Conservation (phyloP, 2,329 filamentous ascomycete species). For the Domatiomyces globalis region DNA sequence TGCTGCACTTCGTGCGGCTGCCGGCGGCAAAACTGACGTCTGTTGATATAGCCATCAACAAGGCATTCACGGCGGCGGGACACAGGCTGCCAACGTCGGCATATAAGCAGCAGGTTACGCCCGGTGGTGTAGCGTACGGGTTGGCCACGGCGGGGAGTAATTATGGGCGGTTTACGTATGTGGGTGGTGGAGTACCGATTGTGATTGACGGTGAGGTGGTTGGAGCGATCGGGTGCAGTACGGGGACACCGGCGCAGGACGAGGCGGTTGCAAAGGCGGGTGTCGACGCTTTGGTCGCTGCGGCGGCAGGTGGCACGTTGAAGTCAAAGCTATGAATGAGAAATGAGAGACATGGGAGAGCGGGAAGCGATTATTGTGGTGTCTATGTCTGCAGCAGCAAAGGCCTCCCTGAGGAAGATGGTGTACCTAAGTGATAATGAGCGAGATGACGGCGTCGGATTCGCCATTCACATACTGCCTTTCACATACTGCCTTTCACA, state of each 20-base stretch:
- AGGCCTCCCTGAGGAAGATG: too few species aligned
- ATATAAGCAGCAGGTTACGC: constrained; percentile 41
- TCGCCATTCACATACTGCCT: background rate
- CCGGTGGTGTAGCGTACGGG: constrained; percentile 39
- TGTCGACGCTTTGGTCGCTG: constrained; percentile 33
- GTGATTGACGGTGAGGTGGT: constrained; percentile 35
- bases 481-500: background rate
- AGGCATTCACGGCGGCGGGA: constrained; percentile 44
- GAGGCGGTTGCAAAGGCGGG: constrained; percentile 39
- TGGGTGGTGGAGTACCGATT: constrained; percentile 41
- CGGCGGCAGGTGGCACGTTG: constrained; percentile 22
- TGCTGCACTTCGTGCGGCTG: constrained; percentile 31
- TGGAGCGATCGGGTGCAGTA: constrained; percentile 41
- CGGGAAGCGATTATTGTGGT: background rate
- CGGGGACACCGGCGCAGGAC: constrained; percentile 41
- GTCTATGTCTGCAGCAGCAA: background rate
- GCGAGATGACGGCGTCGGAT: background rate
- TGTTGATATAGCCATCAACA: constrained; percentile 38
- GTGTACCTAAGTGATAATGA: background rate
- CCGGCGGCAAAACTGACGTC: constrained; percentile 41
- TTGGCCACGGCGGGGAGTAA: constrained; percentile 36
- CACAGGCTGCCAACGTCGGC: constrained; percentile 38
- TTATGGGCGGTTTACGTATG: constrained; percentile 39
- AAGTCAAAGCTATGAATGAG: constrained; percentile 28
- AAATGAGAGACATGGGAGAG: background rate